Conservation (phyloP, 441 rosid genomes). For the Pelargonium fulgidum region DNA sequence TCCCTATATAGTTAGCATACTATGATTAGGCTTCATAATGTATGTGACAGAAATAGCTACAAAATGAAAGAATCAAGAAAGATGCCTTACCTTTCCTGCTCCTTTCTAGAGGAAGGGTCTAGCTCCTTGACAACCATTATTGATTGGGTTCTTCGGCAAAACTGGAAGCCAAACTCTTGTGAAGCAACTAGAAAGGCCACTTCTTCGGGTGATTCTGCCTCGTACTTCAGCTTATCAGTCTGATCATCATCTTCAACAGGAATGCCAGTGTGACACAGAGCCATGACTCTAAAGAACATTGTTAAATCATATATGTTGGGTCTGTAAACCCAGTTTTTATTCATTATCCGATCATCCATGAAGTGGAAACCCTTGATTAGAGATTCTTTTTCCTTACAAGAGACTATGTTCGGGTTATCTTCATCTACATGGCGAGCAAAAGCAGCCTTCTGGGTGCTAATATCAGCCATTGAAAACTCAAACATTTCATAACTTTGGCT, state of each 20-base stretch:
- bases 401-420: constrained; percentile 15
- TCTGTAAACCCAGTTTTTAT: constrained; percentile 44
- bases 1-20: constrained; percentile 38
- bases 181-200: constrained; percentile 66
- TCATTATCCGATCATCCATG: constrained; percentile 53
- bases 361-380: constrained; percentile 67
- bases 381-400: constrained; percentile 16
- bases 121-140: constrained; percentile 46
- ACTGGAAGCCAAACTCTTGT: constrained; percentile 65
- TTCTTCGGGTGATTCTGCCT: constrained; percentile 93
- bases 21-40: constrained; percentile 13
- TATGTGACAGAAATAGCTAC: constrained; percentile 2
- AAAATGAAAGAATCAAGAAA: background rate
- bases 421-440: constrained; percentile 21
- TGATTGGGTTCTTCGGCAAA: constrained; percentile 62
- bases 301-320: constrained; percentile 36
- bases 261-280: constrained; percentile 72
- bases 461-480: constrained; percentile 21
- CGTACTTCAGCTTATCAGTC: constrained; percentile 46
- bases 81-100: constrained; percentile 44
- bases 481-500: constrained; percentile 24
- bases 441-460: constrained; percentile 18
- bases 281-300: constrained; percentile 64
- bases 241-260: constrained; percentile 50
- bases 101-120: constrained; percentile 32